Conservation (phyloP, 2,329 filamentous ascomycete genomes). For the Arthrobotrys entomopaga region DNA sequence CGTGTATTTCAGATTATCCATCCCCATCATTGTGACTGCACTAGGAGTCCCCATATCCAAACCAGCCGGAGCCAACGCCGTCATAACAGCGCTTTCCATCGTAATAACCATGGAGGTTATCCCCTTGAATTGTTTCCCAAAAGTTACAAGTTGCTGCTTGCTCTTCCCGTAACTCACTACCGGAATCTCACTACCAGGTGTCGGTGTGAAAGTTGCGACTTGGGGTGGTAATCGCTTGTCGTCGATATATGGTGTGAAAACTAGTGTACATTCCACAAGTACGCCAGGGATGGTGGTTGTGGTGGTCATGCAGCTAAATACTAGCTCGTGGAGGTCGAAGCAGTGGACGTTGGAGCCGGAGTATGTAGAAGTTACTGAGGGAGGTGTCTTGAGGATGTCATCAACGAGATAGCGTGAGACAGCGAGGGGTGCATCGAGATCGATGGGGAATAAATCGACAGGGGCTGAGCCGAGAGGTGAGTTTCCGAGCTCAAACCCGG, state of each 20-base stretch:
- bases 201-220: slow-evolving; percentile 1
- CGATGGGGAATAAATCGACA: slow-evolving; percentile 7
- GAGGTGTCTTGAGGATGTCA: slow-evolving; percentile 4
- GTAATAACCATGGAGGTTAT: slow-evolving; percentile 7
- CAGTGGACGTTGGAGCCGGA: slow-evolving; percentile 9
- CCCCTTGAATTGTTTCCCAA: slow-evolving; percentile 9
- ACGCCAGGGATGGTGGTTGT: slow-evolving; percentile 3
- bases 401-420: not conserved
- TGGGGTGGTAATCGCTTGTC: slow-evolving; percentile 2
- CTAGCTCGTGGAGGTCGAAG: slow-evolving; percentile 15
- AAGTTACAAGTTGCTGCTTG: slow-evolving; percentile 4
- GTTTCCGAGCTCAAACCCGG: slow-evolving; percentile 2
- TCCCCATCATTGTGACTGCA: not conserved
- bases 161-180: not conserved
- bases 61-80: not conserved
- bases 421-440: not conserved
- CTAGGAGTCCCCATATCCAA: not conserved
- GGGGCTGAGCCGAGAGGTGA: not conserved
- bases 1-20: slow-evolving; percentile 8
- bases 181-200: slow-evolving; percentile 3
- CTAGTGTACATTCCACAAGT: not conserved
- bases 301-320: slow-evolving; percentile 14
- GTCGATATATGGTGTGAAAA: slow-evolving; percentile 14
- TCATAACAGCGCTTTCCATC: slow-evolving; percentile 5
- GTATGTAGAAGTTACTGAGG: slow-evolving; percentile 6